Percentiles rank a stretch among this genome's conserved stretches.
Evolutionary conservation across 768 basidiomycete genomes (phyloP).

Genomic region (Tulasnella sp.): DNA sequence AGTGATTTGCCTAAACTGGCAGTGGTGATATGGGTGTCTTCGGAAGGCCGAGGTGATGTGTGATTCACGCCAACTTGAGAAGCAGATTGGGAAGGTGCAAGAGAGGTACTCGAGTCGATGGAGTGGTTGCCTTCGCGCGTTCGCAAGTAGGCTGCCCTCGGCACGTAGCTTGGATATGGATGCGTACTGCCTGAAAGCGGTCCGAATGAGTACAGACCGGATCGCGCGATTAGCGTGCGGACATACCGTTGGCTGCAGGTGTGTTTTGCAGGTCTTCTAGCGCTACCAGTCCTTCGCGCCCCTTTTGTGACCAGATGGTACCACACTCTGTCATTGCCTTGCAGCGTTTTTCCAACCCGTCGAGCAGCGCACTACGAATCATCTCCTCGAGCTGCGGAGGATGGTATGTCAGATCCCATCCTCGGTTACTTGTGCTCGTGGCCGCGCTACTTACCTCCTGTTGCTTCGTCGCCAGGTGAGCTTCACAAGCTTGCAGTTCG

Average conservation of each 20-base stretch:
- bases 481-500: conserved; percentile 76
- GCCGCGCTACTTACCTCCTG: conserved; percentile 33
- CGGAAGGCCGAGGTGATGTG: neutral
- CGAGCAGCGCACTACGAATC: conserved; percentile 48
- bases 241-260: conserved; percentile 6
- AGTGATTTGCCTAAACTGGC: neutral
- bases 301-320: conserved; percentile 58
- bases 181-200: neutral
- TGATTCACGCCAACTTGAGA: conserved; percentile 44
- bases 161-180: neutral
- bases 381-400: conserved; percentile 36
- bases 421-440: neutral
- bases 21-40: conserved; percentile 14
- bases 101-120: conserved; percentile 38
- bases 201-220: neutral
- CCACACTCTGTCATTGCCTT: conserved; percentile 63
- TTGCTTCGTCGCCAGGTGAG: conserved; percentile 63
- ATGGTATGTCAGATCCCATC: neutral
- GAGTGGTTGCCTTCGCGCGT: neutral
- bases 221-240: neutral
- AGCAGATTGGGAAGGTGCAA: conserved; percentile 69
- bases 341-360: conserved; percentile 56
- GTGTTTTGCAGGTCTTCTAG: conserved; percentile 29
- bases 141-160: neutral
- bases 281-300: conserved; percentile 50